Conservation (phyloP, 2,329 filamentous ascomycete species). For the Talaromyces sp. region DNA sequence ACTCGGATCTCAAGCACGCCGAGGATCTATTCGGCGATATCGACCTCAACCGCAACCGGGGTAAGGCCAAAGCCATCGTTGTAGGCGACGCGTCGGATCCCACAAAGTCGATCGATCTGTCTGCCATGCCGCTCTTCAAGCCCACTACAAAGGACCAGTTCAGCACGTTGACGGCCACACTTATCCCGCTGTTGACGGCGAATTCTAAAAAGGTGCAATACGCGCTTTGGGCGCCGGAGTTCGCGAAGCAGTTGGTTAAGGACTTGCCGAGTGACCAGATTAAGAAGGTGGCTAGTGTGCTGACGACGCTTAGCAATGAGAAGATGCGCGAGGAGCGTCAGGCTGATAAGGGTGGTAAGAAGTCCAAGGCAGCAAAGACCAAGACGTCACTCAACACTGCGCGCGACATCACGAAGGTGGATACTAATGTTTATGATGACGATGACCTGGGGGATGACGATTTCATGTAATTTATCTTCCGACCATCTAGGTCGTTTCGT, state of each 20-base stretch:
- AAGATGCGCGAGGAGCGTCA: conserved; percentile 99
- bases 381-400: conserved; percentile 74
- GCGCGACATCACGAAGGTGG: conserved; percentile 56
- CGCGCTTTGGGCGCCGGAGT: conserved; percentile 83
- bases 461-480: conserved; percentile 43
- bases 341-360: conserved; percentile 91
- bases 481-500: neutral
- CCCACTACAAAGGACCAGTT: conserved; percentile 86
- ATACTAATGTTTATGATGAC: conserved; percentile 76
- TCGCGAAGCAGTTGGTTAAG: conserved; percentile 79
- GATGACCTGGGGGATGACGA: conserved; percentile 71
- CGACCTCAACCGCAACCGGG: conserved; percentile 64
- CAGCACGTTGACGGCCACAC: conserved; percentile 68
- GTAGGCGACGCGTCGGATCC: conserved; percentile 67
- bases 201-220: conserved; percentile 90
- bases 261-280: conserved; percentile 89
- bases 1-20: conserved; percentile 82
- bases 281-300: conserved; percentile 84
- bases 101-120: conserved; percentile 74
- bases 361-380: conserved; percentile 92
- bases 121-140: conserved; percentile 78
- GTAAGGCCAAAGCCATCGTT: conserved; percentile 63
- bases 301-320: conserved; percentile 93
- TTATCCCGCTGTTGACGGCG: conserved; percentile 71
- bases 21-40: conserved; percentile 83